Percentiles rank a stretch among this genome's conserved stretches.
phyloP scores from a whole-genome alignment of 1,284 basidiomycete genomes.

The Naganishia sp. region DNA sequence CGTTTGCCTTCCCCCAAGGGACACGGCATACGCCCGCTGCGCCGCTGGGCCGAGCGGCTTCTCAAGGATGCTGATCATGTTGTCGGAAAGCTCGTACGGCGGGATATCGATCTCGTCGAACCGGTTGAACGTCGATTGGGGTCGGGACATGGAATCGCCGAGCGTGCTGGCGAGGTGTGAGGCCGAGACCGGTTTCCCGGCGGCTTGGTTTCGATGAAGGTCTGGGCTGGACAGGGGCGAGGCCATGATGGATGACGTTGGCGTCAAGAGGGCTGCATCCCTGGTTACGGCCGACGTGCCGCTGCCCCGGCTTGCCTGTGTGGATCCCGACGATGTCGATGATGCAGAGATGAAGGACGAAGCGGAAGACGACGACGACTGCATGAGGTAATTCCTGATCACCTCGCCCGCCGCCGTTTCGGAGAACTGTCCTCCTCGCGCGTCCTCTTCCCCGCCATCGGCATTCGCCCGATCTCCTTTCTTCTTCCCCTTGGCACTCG shows the following conservation, averaged over 20 bases:
- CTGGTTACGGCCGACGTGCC: conserved; percentile 6
- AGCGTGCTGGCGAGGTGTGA: conserved; percentile 13
- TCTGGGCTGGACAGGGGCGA: conserved; percentile 18
- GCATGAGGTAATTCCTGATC: conserved; percentile 20
- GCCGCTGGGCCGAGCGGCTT: conserved; percentile 22
- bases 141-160: conserved; percentile 14
- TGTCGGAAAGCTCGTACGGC: conserved; percentile 25
- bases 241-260: conserved; percentile 17
- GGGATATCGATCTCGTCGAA: conserved; percentile 25
- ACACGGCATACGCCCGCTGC: conserved; percentile 15
- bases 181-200: background rate
- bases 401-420: conserved; percentile 14
- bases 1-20: background rate
- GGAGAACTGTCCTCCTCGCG: background rate
- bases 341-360: conserved; percentile 26
- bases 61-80: conserved; percentile 31
- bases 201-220: conserved; percentile 1
- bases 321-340: conserved; percentile 10
- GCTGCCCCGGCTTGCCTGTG: conserved; percentile 1
- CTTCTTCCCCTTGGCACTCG: conserved; percentile 14
- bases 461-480: conserved; percentile 5
- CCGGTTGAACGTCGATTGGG: conserved; percentile 18
- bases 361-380: conserved; percentile 10
- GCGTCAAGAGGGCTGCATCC: conserved; percentile 10
- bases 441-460: background rate